Conservation (phyloP, 169 alveolate species). For the Condylostoma magnum region DNA sequence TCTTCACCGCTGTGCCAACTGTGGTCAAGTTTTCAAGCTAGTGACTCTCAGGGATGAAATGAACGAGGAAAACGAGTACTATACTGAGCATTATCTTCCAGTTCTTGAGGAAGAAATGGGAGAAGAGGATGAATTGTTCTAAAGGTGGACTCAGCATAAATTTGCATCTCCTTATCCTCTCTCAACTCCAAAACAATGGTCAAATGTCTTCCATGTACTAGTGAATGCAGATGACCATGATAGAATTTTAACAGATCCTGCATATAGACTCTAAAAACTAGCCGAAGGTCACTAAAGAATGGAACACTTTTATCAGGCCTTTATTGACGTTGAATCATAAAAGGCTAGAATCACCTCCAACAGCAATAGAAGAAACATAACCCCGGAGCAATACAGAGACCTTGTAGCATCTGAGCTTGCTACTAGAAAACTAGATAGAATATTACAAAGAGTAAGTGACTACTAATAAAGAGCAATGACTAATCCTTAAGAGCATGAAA, state of each 20-base stretch:
- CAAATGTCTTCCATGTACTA: slow-evolving; percentile 50
- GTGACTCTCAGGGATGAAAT: slow-evolving; percentile 70
- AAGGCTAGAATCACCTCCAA: neutral
- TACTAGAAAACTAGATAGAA: slow-evolving; percentile 63
- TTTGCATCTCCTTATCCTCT: slow-evolving; percentile 52
- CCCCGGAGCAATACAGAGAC: slow-evolving; percentile 15
- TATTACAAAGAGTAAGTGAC: slow-evolving; percentile 52
- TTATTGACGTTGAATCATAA: slow-evolving; percentile 52
- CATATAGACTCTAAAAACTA: slow-evolving; percentile 61
- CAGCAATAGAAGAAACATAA: neutral
- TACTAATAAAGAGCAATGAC: slow-evolving; percentile 42
- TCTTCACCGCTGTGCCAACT: slow-evolving; percentile 65
- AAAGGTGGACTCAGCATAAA: slow-evolving; percentile 45
- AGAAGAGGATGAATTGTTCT: slow-evolving; percentile 51
- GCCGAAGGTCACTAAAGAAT: slow-evolving; percentile 63
- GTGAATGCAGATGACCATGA: slow-evolving; percentile 76
- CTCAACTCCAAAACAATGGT: slow-evolving; percentile 39
- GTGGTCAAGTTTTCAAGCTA: slow-evolving; percentile 76
- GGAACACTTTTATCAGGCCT: slow-evolving; percentile 50
- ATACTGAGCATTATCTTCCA: slow-evolving; percentile 61
- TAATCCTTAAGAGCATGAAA: slow-evolving; percentile 68
- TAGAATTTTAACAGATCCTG: slow-evolving; percentile 72
- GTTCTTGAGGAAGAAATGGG: slow-evolving; percentile 57
- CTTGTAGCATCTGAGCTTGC: slow-evolving; percentile 31
- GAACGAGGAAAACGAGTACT: slow-evolving; percentile 63